Base-by-base conservation (phyloP, 371 early-diverging fungal species). In the Mucor velutinosus region DNA sequence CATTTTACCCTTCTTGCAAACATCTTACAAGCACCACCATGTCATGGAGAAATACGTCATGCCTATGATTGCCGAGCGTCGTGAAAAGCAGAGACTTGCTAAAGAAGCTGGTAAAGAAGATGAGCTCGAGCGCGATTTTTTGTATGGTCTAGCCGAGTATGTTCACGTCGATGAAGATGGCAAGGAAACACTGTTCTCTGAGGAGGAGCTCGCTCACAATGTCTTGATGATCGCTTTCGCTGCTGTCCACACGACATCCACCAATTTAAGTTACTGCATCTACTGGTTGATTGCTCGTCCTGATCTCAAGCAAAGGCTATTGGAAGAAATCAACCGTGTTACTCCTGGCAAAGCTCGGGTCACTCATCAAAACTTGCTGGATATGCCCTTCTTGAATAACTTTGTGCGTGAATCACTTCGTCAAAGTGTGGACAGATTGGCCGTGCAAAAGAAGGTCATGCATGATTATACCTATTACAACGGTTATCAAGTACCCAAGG, bases 401-500 rank as follows among this genome's bases (percentile, higher is more conserved):
- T 72, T 81, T 35, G 58, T 81, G 27, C 74, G 81, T 29, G 78
- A 81, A 68, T 64, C 63, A 0, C 53, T 81, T 14, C 74, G 76
- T 23, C 77, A 74, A 47, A 71, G 78, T 45, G 73, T 65, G 2
- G 81, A 78, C 60, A 71, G 65, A 23, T 43, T 81, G 14, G 81
- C 71, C 5, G 61, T 39, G 29, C 63, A 64, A 2, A 81, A 76
- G 37, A 75, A 73, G 33, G 75, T 71, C 0, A 51, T 78, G 37
- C 58, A 65, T 2, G 68, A 62, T 12, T 80, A 64, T 53, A 77
- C 72, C 17, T 82, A 79, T 59, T 45, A 65, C 12, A 78, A 80
- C 58, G 83, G 83, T 12, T 76, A 74, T 32, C 77, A 78, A 51
- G 63, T 80, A 19, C 77, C 78, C 27, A 68, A 76, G 32, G 77